Evolutionary conservation across 768 basidiomycete species (phyloP), one percentile per base, ranked within the genome.

Genomic region (Scleroderma bovista): DNA sequence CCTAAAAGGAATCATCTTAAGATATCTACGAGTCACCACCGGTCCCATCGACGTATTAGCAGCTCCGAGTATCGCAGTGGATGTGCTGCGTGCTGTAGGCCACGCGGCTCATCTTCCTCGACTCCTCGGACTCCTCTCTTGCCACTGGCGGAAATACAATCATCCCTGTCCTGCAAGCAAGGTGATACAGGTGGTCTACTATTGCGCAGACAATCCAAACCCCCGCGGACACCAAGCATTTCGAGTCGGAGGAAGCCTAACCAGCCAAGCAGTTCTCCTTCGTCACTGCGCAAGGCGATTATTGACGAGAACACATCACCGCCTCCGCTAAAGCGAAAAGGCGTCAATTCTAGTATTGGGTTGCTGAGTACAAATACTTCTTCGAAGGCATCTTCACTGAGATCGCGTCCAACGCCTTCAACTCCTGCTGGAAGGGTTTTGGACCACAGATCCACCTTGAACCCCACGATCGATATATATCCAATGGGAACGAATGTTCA

Each of bases 21-120:
- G 32, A 33, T 19, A 13, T 13, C 17, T 5, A 51, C 52, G 16
- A 52, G 52, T 57, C 53, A 50, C 47, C 51, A 54, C 51, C 51
- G 23, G 47, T 16, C 32, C 47, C 55, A 16, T 44, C 37, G 46
- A 53, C 53, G 48, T 41, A 31, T 17, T 50, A 50, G 33, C 52
- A 54, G 11, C 34, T 37, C 50, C 20, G 57, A 46, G 49, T 64
- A 65, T 55, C 63, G 63, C 6, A 65, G 59, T 52, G 63, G 63
- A 41, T 64, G 63, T 51, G 45, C 53, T 6, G 61, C 63, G 11
- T 65, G 63, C 53, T 59, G 56, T 44, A 61, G 58, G 17, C 51
- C 46, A 41, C 63, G 60, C 26, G 15, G 50, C 17, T 56, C 55
- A 10, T 36, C 39, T 36, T 33, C 51, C 36, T 58, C 53, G 15